phyloP scores from a whole-genome alignment of 2,329 filamentous ascomycete genomes.

The Cordyceps tenuipes region DNA sequence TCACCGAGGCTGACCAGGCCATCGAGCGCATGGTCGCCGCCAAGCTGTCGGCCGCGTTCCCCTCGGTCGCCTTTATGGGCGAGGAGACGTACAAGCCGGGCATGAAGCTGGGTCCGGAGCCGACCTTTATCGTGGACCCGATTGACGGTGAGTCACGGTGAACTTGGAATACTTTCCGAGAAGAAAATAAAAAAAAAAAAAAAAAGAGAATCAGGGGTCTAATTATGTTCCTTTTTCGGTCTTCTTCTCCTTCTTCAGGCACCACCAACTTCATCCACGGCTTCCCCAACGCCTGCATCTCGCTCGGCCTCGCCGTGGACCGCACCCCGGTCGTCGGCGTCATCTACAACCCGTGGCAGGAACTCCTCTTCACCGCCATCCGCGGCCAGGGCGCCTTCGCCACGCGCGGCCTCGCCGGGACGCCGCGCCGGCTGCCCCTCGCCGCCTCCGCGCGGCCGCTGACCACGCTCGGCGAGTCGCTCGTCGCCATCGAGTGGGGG shows the following conservation, averaged over 20 bases:
- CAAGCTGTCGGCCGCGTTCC: constrained; percentile 44
- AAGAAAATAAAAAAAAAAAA: too few species aligned
- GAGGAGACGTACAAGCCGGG: constrained; percentile 71
- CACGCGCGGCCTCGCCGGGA: constrained; percentile 37
- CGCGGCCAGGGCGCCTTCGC: constrained; percentile 58
- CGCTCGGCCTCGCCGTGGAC: constrained; percentile 60
- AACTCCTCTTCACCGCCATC: constrained; percentile 60
- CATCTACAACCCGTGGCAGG: constrained; percentile 71
- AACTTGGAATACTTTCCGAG: too few species aligned
- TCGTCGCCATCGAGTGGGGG: constrained; percentile 70
- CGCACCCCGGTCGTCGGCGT: constrained; percentile 59
- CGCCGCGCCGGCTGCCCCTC: constrained; percentile 29
- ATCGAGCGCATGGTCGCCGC: constrained; percentile 54
- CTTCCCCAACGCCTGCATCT: constrained; percentile 68
- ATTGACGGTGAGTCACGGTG: constrained; percentile 56
- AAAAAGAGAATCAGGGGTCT: too few species aligned
- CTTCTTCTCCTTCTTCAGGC: too few species aligned
- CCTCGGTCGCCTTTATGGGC: constrained; percentile 57
- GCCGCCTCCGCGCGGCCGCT: constrained; percentile 45
- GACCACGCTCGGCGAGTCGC: constrained; percentile 48
- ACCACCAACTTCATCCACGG: constrained; percentile 76
- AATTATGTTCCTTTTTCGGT: too few species aligned
- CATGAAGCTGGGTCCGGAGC: constrained; percentile 50
- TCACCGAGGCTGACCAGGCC: constrained; percentile 59
- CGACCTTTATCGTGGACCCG: constrained; percentile 74